phyloP scores from a whole-genome alignment of 208 protist genomes.

The Endotrypanum monterogeii region DNA sequence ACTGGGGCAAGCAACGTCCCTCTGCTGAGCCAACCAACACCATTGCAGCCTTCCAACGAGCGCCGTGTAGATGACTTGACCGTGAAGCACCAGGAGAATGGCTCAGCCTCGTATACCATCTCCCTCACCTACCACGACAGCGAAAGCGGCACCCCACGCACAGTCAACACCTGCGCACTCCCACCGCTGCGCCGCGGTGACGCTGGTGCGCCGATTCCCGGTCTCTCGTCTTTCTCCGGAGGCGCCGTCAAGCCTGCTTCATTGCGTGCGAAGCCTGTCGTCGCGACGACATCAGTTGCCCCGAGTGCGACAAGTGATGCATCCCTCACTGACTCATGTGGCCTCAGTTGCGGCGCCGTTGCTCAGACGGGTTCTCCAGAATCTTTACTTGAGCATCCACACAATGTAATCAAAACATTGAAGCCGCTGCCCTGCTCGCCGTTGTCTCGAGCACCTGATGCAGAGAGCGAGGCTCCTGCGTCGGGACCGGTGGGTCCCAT shows the following conservation, averaged over 20 bases:
- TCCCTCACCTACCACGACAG: conserved; percentile 72
- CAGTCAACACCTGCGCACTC: conserved; percentile 50
- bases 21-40: conserved; percentile 2
- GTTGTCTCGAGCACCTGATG: neutral
- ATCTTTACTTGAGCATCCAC: neutral
- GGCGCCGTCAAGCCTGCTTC: neutral
- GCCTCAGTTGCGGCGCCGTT: neutral
- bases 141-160: conserved; percentile 41
- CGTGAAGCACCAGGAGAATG: conserved; percentile 49
- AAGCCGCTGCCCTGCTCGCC: neutral
- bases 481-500: neutral
- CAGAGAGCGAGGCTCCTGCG: neutral
- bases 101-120: conserved; percentile 45
- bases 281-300: neutral
- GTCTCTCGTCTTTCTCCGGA: conserved; percentile 10
- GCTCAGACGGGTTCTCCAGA: neutral
- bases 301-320: neutral
- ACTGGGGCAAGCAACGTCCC: neutral
- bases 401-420: neutral
- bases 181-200: conserved; percentile 38
- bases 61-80: conserved; percentile 62
- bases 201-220: conserved; percentile 4
- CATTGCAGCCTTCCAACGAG: conserved; percentile 30
- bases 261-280: neutral
- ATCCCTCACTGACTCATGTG: neutral